Evolutionary conservation across 306 rosid genomes (phyloP), one percentile per base, ranked within the genome.

Genomic region (Medicago ruthenica): DNA sequence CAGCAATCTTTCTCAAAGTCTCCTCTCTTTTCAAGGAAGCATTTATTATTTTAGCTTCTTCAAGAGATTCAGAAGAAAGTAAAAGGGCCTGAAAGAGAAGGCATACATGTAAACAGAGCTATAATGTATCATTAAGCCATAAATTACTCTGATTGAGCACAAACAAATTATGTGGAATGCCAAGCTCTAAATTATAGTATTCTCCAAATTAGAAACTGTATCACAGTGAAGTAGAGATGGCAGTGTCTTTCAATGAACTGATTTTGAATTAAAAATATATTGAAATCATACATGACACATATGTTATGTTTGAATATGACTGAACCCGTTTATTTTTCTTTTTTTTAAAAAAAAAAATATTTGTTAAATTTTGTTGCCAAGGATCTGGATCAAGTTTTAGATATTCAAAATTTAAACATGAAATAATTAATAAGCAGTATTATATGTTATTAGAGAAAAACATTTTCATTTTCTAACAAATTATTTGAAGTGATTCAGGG

Each of bases 61-160:
- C 92, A 73, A 87, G 82, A 79, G 85, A 95, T 80, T 88, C 97
- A 15, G 89, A 87, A 70, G 96, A 89, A 86, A 89, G 92, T 73
- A 81, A 64, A 81, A 65, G 86, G 42, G 83, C 90, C 99, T 92
- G 83, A 68, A 78, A 72, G 73, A 66, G 55, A 70, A 76, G 61
- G 73, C 58, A 70, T 67, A 39, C n/a, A 70, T 40, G 61, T 68
- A 18, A 74, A 66, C 68, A 70, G 70, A 58, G 54, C 44, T 66
- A 54, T 18, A 15, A 50, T 16, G n/a, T 36, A 58, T 57, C 50
- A 14, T 62, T 21, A 10, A 50, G 82, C 27, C 83, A 67, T 77
- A 75, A 61, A 37, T 16, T 45, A 16, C 51, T 59, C 59, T 21
- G 65, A 20, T 50, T 71, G 69, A 42, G 76, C 60, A 62, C 45